These are phyloP conservation scores for Gigaspora rosea DNA, from an alignment of 192 early-diverging fungal genomes.

Conservation along the genomic window DNA sequence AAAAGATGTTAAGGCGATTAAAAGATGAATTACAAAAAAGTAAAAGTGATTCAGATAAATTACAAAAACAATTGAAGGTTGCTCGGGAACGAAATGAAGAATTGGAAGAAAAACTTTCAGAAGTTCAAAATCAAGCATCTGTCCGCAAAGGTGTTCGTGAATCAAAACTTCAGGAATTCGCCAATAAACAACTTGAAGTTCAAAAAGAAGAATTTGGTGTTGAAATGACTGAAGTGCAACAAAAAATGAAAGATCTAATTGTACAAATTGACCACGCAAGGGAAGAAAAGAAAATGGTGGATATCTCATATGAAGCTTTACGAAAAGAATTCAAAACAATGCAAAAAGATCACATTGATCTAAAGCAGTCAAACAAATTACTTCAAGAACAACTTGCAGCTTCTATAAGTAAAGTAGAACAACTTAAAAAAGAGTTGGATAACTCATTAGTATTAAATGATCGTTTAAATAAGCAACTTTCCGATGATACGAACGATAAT, in stretches of 20 bases:
- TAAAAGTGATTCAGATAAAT: slow-evolving; percentile 25
- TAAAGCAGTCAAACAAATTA: background rate
- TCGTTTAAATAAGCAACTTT: background rate
- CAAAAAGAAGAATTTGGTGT: slow-evolving; percentile 8
- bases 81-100: slow-evolving; percentile 33
- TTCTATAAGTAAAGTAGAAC: background rate
- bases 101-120: slow-evolving; percentile 40
- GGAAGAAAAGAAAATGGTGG: slow-evolving; percentile 28
- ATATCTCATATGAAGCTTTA: slow-evolving; percentile 22
- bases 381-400: slow-evolving; percentile 9
- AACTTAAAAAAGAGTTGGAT: slow-evolving; percentile 19
- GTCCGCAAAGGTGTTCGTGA: slow-evolving; percentile 6
- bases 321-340: slow-evolving; percentile 31
- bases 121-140: slow-evolving; percentile 42
- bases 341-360: slow-evolving; percentile 10
- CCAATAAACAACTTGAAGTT: slow-evolving; percentile 18
- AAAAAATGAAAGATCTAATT: slow-evolving; percentile 5
- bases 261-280: slow-evolving; percentile 6
- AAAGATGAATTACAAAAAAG: slow-evolving; percentile 35
- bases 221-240: slow-evolving; percentile 12
- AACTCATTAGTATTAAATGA: background rate
- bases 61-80: background rate
- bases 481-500: background rate
- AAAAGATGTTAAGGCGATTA: slow-evolving; percentile 37
- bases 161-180: slow-evolving; percentile 20